Base-by-base conservation (phyloP, 2,329 filamentous ascomycete genomes). In the Cephalotrichum gorgonifer region DNA sequence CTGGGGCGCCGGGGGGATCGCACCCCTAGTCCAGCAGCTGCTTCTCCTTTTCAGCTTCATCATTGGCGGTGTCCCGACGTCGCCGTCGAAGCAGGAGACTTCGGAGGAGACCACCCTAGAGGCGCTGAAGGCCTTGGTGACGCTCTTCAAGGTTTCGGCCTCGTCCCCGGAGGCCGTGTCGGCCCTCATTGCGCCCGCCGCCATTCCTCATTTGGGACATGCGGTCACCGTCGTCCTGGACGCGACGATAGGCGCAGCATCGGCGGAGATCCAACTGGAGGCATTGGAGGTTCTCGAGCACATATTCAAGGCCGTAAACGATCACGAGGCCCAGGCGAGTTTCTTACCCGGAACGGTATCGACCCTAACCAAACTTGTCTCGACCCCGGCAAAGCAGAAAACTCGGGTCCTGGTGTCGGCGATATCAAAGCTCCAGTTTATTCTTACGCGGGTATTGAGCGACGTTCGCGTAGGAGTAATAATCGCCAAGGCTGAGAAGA, bases 311-410 rank as follows among this genome's bases (percentile, higher is more conserved):
- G 78, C 80, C 22, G 73, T 95, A 41, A 80, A 76, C 47, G 85
- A 93, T 57, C 77, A 76, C 43, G 76, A 85, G n/a, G 80, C 86
- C 2, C 70, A 95, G 50, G 87, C 88, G 9, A 90, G 79, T 53
- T 93, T 98, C 58, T 73, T 97, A 39, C 93, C 94, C 0, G 88
- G 90, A 9, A 88, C 88, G 0, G 79, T 95, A 0, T 97, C 93
- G 3, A 80, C 82, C 1, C 69, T 98, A 23, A 83, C 85, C 2
- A 90, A 85, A 58, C 70, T 88, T 1, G 67, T 95, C 46, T 83
- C 85, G 4, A 80, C 81, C 1, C 85, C 83, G 1, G 78, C 76
- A 38, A 74, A 76, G 11, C 67, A 72, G 42, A 79, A 75, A 56
- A 64, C 62, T 1, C 63, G 74, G 38, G 76, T 94, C 0, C 68